Base-by-base conservation (phyloP, 768 basidiomycete species). In the Crepidotus variabilis region DNA sequence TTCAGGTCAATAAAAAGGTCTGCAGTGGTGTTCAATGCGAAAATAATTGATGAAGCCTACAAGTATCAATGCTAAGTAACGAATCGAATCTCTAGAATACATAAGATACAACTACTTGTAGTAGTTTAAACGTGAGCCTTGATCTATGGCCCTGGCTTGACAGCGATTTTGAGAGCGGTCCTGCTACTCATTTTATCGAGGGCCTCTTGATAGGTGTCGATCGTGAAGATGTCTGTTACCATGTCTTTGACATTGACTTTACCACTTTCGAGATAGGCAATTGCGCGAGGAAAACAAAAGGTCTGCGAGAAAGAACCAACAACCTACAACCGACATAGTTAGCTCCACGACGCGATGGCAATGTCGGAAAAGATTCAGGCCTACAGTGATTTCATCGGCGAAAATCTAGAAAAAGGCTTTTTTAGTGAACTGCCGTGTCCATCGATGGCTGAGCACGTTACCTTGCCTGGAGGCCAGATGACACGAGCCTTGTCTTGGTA, bases 241-340 rank as follows among this genome's bases (percentile, higher is more conserved):
- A 92, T 89, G n/a, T 88, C 90, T 68, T 87, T 86, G 21, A 88
- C 82, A 54, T 78, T 87, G 64, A 94, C 77, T 73, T 92, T 94
- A 6, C 90, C 90, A 60, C 84, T 83, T 63, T 96, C 93, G 18
- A 96, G 83, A 69, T 94, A 94, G 11, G 86, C 89, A 34, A 96
- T 84, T 1, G 93, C 92, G 5, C 93, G 86, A 46, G 92, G 91
- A 86, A 96, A 94, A 71, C 92, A 94, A 72, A 77, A 86, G 0
- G 86, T 86, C 61, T 94, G 93, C 8, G 92, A 88, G 76, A 94
- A 94, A 0, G 92, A 94, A 11, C 92, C 92, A 57, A 94, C 90
- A 62, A 94, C 93, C 88, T 91, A 35, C 28, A 35, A n/a, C 56
- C 28, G 8, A 28, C 3, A 28, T 4, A 8, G 28, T 28, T 28